These are phyloP conservation scores for Asterophora parasitica DNA, from an alignment of 768 basidiomycete species.

Conservation along the genomic window DNA sequence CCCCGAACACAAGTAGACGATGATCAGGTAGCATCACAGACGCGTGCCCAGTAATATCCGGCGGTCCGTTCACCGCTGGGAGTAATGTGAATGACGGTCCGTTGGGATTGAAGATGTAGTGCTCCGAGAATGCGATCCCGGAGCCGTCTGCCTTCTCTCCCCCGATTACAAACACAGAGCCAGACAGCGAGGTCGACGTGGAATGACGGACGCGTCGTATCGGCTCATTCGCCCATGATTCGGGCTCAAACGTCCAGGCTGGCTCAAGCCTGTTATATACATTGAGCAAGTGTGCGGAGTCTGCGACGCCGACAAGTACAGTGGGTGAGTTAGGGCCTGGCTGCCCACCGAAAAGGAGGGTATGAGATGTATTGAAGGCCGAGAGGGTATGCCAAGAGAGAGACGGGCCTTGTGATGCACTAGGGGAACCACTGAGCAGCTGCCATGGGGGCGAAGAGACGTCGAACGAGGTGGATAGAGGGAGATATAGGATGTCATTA, in stretches of 20 bases:
- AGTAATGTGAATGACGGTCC: slow-evolving; percentile 49
- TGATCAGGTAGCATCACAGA: slow-evolving; percentile 69
- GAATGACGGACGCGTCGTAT: slow-evolving; percentile 75
- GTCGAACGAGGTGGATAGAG: slow-evolving; percentile 56
- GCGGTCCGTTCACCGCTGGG: slow-evolving; percentile 52
- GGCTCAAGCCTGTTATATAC: slow-evolving; percentile 34
- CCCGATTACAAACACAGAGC: slow-evolving; percentile 67
- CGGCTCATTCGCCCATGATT: slow-evolving; percentile 63
- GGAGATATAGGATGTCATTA: slow-evolving; percentile 66
- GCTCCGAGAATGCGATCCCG: slow-evolving; percentile 51
- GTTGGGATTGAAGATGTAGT: slow-evolving; percentile 57
- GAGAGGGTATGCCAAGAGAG: slow-evolving; percentile 81
- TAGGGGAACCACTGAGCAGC: slow-evolving; percentile 44
- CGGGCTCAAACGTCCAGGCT: slow-evolving; percentile 41
- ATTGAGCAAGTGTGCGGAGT: slow-evolving; percentile 62
- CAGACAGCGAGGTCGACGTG: slow-evolving; percentile 40
- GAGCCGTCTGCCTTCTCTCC: slow-evolving; percentile 84
- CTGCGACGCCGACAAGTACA: slow-evolving; percentile 44
- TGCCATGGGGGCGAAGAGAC: slow-evolving; percentile 66
- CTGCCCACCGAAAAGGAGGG: slow-evolving; percentile 75
- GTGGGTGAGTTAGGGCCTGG: slow-evolving; percentile 54
- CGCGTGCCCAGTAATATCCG: slow-evolving; percentile 67
- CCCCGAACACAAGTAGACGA: slow-evolving; percentile 70
- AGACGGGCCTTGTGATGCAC: slow-evolving; percentile 49
- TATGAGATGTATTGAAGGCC: slow-evolving; percentile 46